phyloP scores from a whole-genome alignment of 2,329 filamentous ascomycete genomes.

The Diaporthe sp. region DNA sequence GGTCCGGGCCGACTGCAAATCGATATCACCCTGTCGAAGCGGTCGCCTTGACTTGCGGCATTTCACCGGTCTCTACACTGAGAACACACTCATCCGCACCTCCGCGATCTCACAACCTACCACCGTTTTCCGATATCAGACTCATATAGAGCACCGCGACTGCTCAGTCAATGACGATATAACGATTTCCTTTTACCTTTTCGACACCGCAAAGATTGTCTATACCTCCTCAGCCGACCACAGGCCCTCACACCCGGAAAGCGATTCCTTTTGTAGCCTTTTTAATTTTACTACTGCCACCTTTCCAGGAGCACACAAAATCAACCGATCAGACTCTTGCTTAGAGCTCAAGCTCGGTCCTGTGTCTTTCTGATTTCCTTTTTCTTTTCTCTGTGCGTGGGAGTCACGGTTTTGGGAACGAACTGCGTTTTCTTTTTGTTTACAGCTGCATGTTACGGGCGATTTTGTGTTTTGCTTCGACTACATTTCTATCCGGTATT shows the following conservation, averaged over 20 bases:
- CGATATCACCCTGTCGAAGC: background rate
- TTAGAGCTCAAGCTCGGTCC: background rate
- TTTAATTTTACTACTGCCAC: conserved; percentile 35
- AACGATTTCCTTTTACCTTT: conserved; percentile 35
- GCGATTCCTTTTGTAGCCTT: conserved; percentile 41
- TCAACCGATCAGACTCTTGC: conserved; percentile 9
- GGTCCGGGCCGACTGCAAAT: background rate
- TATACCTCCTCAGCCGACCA: conserved; percentile 29
- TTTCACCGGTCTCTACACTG: background rate
- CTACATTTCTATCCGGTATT: conserved; percentile 29
- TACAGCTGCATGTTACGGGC: conserved; percentile 37
- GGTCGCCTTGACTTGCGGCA: background rate
- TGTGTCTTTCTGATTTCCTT: background rate
- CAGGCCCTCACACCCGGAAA: conserved; percentile 25
- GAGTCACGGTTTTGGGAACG: conserved; percentile 39
- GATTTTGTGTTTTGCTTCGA: conserved; percentile 25
- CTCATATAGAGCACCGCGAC: conserved; percentile 33
- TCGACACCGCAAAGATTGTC: conserved; percentile 22
- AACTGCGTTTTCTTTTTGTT: conserved; percentile 28
- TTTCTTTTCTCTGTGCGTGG: conserved; percentile 35
- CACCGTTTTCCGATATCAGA: conserved; percentile 28
- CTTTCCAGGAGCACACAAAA: conserved; percentile 19
- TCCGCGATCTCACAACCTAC: background rate
- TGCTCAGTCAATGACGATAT: conserved; percentile 40
- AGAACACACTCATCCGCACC: background rate